Evolutionary conservation across 75 land plant genomes (phyloP).

Genomic region (Azolla pinnata): DNA sequence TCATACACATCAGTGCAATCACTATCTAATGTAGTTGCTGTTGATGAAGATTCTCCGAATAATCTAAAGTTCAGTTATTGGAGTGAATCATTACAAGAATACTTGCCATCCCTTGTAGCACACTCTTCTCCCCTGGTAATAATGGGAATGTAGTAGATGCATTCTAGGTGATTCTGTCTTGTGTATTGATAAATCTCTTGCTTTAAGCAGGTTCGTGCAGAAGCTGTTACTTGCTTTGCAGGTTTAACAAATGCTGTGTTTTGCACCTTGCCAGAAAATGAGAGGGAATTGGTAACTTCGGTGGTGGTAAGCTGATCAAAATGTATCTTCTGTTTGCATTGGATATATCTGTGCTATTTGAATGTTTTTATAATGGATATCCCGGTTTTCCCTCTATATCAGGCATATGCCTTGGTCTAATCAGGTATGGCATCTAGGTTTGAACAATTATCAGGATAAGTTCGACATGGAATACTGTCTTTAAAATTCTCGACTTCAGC

Average conservation of each 20-base stretch:
- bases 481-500: too few relatives aligned
- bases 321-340: neutral
- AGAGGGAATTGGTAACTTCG: slow-evolving; percentile 45
- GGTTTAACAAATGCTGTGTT: slow-evolving; percentile 75
- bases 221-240: slow-evolving; percentile 90
- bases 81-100: neutral
- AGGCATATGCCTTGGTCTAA: neutral
- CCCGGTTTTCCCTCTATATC: neutral
- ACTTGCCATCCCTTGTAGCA: neutral
- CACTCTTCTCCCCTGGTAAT: neutral
- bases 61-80: neutral
- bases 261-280: slow-evolving; percentile 33
- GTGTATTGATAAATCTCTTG: neutral
- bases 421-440: too few relatives aligned
- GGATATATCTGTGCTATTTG: slow-evolving; percentile 5
- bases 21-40: neutral
- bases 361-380: neutral
- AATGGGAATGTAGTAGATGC: too few relatives aligned
- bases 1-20: neutral
- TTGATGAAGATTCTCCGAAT: neutral
- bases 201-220: slow-evolving; percentile 73
- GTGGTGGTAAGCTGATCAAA: neutral
- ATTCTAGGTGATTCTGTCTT: too few relatives aligned
- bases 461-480: too few relatives aligned
- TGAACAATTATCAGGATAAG: too few relatives aligned